phyloP scores from a whole-genome alignment of 2,329 filamentous ascomycete genomes.

The Phaeosphaeriaceae sp. region DNA sequence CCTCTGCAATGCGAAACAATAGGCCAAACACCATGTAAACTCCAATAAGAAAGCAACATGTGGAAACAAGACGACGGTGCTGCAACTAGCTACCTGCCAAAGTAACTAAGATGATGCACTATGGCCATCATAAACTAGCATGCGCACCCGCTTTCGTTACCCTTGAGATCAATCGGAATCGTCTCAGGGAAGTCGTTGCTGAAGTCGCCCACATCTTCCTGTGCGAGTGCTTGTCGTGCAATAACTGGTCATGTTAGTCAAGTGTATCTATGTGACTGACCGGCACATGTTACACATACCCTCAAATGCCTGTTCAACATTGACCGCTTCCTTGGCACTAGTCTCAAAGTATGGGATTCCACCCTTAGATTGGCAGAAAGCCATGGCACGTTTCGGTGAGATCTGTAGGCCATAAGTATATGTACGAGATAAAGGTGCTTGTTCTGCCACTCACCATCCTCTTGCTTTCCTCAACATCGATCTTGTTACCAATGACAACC shows the following conservation, averaged over 20 bases:
- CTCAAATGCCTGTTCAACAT: constrained; percentile 87
- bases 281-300: constrained; percentile 48
- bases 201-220: constrained; percentile 98
- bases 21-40: constrained; percentile 39
- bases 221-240: constrained; percentile 89
- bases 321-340: constrained; percentile 97
- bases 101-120: constrained; percentile 8
- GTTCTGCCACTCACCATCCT: constrained; percentile 68
- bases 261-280: neutral
- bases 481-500: constrained; percentile 98
- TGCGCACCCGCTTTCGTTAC: constrained; percentile 88
- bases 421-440: neutral
- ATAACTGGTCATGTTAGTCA: constrained; percentile 69
- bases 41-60: constrained; percentile 14
- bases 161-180: constrained; percentile 97
- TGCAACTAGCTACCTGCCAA: no score
- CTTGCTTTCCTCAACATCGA: constrained; percentile 98
- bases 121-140: constrained; percentile 62
- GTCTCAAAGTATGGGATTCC: constrained; percentile 99
- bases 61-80: neutral
- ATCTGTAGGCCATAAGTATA: constrained; percentile 62
- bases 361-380: constrained; percentile 96
- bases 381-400: constrained; percentile 92
- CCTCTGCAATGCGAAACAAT: constrained; percentile 20
- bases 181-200: constrained; percentile 97